Conservation (phyloP, 768 basidiomycete species). For the Heimioporus sp. region DNA sequence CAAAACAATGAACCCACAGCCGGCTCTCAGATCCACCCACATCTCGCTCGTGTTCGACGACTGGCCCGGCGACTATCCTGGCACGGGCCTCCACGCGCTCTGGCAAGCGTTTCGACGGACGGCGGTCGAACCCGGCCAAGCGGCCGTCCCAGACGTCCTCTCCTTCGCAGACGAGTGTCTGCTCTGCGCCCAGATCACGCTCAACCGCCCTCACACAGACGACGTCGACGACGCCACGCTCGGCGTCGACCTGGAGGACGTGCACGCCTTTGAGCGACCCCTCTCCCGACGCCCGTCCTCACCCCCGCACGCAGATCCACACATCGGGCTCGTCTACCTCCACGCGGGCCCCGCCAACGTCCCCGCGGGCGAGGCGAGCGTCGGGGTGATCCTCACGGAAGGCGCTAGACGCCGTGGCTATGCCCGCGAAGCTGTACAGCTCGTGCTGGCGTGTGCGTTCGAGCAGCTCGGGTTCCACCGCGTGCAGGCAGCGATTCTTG, state of each 20-base stretch:
- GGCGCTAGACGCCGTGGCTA: slow-evolving; percentile 40
- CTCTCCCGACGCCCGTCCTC: background rate
- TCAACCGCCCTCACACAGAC: background rate
- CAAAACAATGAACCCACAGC: slow-evolving; percentile 10
- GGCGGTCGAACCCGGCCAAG: slow-evolving; percentile 29
- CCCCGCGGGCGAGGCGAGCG: slow-evolving; percentile 44
- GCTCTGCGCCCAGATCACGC: slow-evolving; percentile 22
- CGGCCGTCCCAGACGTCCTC: slow-evolving; percentile 14
- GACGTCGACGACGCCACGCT: background rate
- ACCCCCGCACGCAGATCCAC: background rate
- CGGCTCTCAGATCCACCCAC: slow-evolving; percentile 9
- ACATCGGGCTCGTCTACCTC: slow-evolving; percentile 29
- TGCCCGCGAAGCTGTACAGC: slow-evolving; percentile 44
- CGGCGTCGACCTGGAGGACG: too few species aligned
- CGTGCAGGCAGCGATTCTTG: slow-evolving; percentile 41
- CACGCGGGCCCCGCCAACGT: slow-evolving; percentile 14
- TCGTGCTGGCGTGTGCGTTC: slow-evolving; percentile 46
- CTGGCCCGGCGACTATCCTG: background rate
- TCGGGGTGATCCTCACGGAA: slow-evolving; percentile 52
- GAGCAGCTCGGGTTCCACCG: slow-evolving; percentile 35
- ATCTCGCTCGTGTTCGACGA: slow-evolving; percentile 10
- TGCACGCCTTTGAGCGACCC: too few species aligned
- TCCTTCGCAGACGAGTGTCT: slow-evolving; percentile 31
- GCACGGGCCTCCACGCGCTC: slow-evolving; percentile 1
- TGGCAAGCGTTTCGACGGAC: slow-evolving; percentile 23